Base-by-base conservation (phyloP, 306 rosid species). In the Vicia faba region DNA sequence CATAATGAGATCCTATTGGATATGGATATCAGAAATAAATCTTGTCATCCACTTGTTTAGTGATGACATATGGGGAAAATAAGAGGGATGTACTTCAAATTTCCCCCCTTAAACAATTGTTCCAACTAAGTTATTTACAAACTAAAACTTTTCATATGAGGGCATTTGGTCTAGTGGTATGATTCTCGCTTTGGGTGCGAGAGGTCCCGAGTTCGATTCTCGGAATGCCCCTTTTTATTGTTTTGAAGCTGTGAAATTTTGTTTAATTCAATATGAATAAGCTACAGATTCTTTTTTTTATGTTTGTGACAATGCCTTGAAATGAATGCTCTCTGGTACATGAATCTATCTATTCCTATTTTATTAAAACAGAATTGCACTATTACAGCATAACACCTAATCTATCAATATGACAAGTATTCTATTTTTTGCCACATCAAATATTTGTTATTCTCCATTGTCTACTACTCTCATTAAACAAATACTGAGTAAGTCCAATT, bases 111-210 rank as follows among this genome's bases (percentile, higher is more conserved):
- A 33, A 33, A 33, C 1, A 33, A 33, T 33, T 33, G 38, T 7
- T 2, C 38, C 38, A 33, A 33, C 38, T 33, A 33, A 33, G 0
- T 13, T 51, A 20, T 20, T 23, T 20, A 2, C 14, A 23, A 63
- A 31, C 41, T 54, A 16, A 0, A 5, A 31, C 0, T 28, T 35
- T 13, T 2, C 55, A 55, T 2, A 33, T 1, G n/a, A 18, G 60
- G 73, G 56, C 63, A 66, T 60, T 74, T 75, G 84, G 84, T 81
- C 81, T 81, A 80, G 79, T 73, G 83, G 81, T 79, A 79, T 76
- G 84, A 81, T 85, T 83, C 77, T 75, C 75, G 72, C 85, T 86
- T 81, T 38, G 86, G 59, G 59, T 53, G 59, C 59, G 35, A 53
- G 59, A 53, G 59, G 59, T 53, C 59, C 59, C 9, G 35, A 23